These are phyloP conservation scores for Phytophthora multivora DNA, from an alignment of 352 stramenopile genomes.

Conservation along the genomic window DNA sequence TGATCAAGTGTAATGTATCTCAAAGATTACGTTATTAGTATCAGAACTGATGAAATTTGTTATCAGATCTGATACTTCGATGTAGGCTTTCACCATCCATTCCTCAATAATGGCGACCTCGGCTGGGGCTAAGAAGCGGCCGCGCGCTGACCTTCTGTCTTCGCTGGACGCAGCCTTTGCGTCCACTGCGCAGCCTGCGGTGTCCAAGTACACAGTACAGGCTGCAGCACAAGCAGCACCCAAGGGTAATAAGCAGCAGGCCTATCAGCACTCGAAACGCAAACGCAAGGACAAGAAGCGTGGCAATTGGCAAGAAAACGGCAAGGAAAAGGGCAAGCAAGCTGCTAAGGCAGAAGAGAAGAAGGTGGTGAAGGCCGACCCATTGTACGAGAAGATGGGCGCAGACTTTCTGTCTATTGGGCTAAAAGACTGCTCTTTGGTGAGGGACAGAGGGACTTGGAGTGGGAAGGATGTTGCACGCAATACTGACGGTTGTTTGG, in stretches of 20 bases:
- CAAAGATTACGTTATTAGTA: slow-evolving; percentile 21
- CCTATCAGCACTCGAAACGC: slow-evolving; percentile 68
- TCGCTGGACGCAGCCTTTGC: slow-evolving; percentile 79
- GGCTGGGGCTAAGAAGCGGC: slow-evolving; percentile 58
- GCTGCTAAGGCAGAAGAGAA: background rate
- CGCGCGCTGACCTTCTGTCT: slow-evolving; percentile 71
- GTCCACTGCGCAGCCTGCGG: slow-evolving; percentile 25
- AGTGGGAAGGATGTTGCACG: background rate
- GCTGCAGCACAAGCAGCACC: slow-evolving; percentile 46
- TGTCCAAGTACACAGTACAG: slow-evolving; percentile 76
- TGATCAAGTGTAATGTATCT: background rate
- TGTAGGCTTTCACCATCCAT: slow-evolving; percentile 3
- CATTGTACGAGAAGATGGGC: slow-evolving; percentile 63
- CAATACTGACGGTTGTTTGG: slow-evolving; percentile 3
- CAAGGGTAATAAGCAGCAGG: slow-evolving; percentile 56
- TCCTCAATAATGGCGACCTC: slow-evolving; percentile 1
- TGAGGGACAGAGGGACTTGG: slow-evolving; percentile 24
- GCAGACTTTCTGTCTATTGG: slow-evolving; percentile 53
- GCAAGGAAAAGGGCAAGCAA: slow-evolving; percentile 6
- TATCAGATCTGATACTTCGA: slow-evolving; percentile 33
- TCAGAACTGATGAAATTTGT: slow-evolving; percentile 3
- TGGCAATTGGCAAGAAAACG: slow-evolving; percentile 4
- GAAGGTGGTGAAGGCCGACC: slow-evolving; percentile 31
- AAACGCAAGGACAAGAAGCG: slow-evolving; percentile 50
- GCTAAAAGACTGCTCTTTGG: slow-evolving; percentile 76